Evolutionary conservation across 2,329 filamentous ascomycete genomes (phyloP).

Genomic region (Microcyclosporella mali): DNA sequence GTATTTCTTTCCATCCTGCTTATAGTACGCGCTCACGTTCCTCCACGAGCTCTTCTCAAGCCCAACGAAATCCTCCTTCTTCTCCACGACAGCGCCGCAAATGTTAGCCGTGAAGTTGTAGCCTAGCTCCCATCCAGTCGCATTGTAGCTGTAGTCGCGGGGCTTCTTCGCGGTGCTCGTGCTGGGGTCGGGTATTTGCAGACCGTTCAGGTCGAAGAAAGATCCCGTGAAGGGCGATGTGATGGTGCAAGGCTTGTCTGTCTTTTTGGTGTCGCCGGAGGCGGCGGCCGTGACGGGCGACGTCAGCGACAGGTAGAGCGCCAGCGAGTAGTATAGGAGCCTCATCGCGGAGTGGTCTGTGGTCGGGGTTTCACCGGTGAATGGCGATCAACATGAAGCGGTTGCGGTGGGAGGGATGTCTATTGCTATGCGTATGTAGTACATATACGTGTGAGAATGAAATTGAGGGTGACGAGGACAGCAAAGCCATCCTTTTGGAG

Average conservation of each 20-base stretch:
- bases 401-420: too few species aligned
- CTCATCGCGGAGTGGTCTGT: too few species aligned
- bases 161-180: conserved; percentile 45
- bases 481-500: too few species aligned
- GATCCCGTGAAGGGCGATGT: conserved; percentile 54
- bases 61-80: conserved; percentile 50
- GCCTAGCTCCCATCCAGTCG: conserved; percentile 68
- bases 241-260: conserved; percentile 48
- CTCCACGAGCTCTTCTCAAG: conserved; percentile 56
- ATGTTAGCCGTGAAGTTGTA: conserved; percentile 81
- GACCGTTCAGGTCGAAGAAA: conserved; percentile 58
- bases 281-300: conserved; percentile 32
- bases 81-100: conserved; percentile 67
- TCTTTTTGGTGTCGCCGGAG: conserved; percentile 28
- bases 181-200: conserved; percentile 48
- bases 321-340: conserved; percentile 32
- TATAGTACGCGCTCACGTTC: conserved; percentile 76
- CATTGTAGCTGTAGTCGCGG: conserved; percentile 56
- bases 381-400: too few species aligned
- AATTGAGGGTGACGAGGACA: too few species aligned
- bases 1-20: conserved; percentile 58
- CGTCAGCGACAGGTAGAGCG: conserved; percentile 28
- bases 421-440: too few species aligned
- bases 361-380: too few species aligned
- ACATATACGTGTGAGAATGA: too few species aligned